phyloP scores from a whole-genome alignment of 441 rosid genomes.

The Erodium texanum region DNA sequence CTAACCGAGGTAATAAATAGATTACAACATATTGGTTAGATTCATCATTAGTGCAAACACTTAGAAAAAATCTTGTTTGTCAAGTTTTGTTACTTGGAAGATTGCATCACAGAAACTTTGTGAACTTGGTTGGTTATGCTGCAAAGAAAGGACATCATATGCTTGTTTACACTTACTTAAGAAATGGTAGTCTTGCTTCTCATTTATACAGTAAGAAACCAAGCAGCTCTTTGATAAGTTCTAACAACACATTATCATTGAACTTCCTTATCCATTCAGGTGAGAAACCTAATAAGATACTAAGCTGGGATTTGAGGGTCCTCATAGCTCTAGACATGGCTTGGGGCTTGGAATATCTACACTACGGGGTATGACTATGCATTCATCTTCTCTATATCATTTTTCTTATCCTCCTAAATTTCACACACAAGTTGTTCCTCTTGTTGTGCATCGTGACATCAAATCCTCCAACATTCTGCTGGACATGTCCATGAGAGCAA shows the following conservation, averaged over 20 bases:
- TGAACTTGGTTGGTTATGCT: background rate
- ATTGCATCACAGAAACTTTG: background rate
- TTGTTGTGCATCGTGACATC: background rate
- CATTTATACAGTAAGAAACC: constrained; percentile 2
- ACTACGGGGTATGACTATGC: constrained; percentile 1
- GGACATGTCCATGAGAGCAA: constrained; percentile 3
- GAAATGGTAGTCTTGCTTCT: constrained; percentile 1
- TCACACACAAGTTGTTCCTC: background rate
- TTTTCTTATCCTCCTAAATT: background rate
- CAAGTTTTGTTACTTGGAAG: background rate
- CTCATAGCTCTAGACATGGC: background rate
- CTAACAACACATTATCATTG: no score
- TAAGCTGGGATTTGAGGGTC: background rate
- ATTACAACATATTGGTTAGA: no score
- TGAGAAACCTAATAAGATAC: background rate
- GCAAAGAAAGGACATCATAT: background rate
- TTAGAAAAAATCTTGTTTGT: no score
- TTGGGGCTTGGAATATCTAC: background rate
- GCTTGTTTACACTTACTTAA: background rate
- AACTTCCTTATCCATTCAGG: no score
- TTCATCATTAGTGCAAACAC: background rate
- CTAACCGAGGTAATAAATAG: background rate
- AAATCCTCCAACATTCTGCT: constrained; percentile 1
- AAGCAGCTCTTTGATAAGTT: no score
- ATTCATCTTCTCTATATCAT: background rate